Conservation (phyloP, 371 early-diverging fungal genomes). For the Mucor irregularis region DNA sequence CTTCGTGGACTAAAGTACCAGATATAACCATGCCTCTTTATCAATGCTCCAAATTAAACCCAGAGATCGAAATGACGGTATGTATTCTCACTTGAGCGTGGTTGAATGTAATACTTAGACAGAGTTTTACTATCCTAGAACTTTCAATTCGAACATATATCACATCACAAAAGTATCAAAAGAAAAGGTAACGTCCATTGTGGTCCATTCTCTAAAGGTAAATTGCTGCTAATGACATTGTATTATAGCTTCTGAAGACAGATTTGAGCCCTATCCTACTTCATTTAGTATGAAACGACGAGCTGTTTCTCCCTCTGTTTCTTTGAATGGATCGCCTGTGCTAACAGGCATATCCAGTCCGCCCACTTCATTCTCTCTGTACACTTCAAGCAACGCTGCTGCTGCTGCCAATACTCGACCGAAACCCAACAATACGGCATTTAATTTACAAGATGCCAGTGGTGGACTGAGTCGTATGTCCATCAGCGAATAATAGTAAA, state of each 20-base stretch:
- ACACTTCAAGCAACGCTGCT: slow-evolving; percentile 7
- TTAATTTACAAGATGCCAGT: slow-evolving; percentile 48
- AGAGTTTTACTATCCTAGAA: slow-evolving; percentile 15
- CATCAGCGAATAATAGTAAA: slow-evolving; percentile 35
- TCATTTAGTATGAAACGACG: slow-evolving; percentile 36
- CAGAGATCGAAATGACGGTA: slow-evolving; percentile 51
- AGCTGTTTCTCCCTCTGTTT: slow-evolving; percentile 49
- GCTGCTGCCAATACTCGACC: slow-evolving; percentile 26
- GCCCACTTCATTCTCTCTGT: slow-evolving; percentile 25
- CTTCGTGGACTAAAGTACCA: slow-evolving; percentile 39
- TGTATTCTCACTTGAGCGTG: not conserved
- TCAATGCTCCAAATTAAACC: slow-evolving; percentile 47
- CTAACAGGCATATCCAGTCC: slow-evolving; percentile 39
- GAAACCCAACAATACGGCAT: slow-evolving; percentile 24
- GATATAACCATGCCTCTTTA: slow-evolving; percentile 24
- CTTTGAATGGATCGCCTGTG: slow-evolving; percentile 43
- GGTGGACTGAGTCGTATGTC: slow-evolving; percentile 48
- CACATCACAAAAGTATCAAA: slow-evolving; percentile 33
- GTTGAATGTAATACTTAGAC: not conserved
- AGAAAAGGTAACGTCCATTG: slow-evolving; percentile 53
- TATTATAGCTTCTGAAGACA: slow-evolving; percentile 38
- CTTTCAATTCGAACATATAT: slow-evolving; percentile 43
- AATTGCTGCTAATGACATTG: not conserved
- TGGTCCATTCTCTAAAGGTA: no score
- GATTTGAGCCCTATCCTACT: slow-evolving; percentile 37